Evolutionary conservation across 2,329 filamentous ascomycete genomes (phyloP), one percentile per base, ranked within the genome.

Genomic region (Claviceps sp.): DNA sequence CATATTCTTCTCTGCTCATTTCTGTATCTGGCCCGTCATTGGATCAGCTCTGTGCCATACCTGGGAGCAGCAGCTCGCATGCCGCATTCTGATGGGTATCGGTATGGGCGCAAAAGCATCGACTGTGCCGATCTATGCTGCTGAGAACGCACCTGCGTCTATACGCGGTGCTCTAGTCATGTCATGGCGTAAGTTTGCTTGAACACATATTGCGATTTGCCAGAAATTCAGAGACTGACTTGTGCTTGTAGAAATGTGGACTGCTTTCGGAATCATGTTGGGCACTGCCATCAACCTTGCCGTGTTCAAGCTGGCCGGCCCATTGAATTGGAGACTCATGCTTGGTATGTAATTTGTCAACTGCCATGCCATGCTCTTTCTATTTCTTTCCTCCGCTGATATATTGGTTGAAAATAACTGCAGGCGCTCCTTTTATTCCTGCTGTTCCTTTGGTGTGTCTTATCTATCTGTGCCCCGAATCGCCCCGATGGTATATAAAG

Each of bases 161-260:
- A 83, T 89, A 52, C 79, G 85, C 62, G 85, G 85, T 56, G 85
- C 84, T 7, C 72, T 93, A 17, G 85, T 90, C 56, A 91, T 91
- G 86, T 82, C 81, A 56, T 91, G 87, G 86, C 70, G 83, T 44
- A 16, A 13, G 42, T 44, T 5, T 86, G 54, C 11, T 74, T 85
- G 51, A 76, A 72, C 56, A 60, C 69, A 51, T 62, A 58, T 47
- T 58, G 70, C 26, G 73, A 73, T 19, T 5, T 11, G 7, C n/a
- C 4, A 4, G 5, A 30, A 7, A n/a, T 3, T 7, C 3, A 11
- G 22, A 16, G 2, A 45, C n/a, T 49, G 34, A 19, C 38, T 30
- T 5, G 38, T 13, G 2, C 16, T 14, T 4, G 22, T 44, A 88
- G 68, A 79, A 56, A 76, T 85, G 68, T 85, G 81, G 78, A 81